Evolutionary conservation across 108 stramenopile species (phyloP), one percentile per base, ranked within the genome.

Genomic region (Heterococcus sp.): DNA sequence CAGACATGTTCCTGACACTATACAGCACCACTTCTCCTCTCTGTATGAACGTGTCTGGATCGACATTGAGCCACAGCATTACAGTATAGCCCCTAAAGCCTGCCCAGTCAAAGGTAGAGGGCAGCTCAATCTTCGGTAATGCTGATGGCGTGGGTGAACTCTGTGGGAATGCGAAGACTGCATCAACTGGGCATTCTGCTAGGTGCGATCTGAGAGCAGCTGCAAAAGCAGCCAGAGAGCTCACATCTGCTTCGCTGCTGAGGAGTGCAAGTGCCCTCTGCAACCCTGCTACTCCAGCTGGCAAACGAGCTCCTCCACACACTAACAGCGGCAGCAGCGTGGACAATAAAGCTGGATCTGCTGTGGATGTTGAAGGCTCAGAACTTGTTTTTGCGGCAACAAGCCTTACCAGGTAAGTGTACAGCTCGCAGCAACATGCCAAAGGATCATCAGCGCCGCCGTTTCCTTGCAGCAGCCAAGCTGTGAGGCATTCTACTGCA

Each of bases 11-110:
- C 3, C 77, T 69, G 46, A 78, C 70, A 38, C 77, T 34, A 70
- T 71, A 78, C n/a, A 78, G 40, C 38, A 66, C 46, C 1, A 37
- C 68, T 29, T 66, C 14, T 32, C 67, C 77, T 32, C 29, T 34
- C 63, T 33, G 4, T 46, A 30, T 58, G 21, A 58, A 58, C 14
- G 14, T 58, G 14, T 58, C 46, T 28, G 77, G 77, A 70, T 67
- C 77, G 37, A 71, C 46, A 37, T 70, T 69, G 35, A 78, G 29
- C 77, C 77, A 78, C 77, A 78, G 70, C 38, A 69, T 67, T 2
- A 58, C 27, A 36, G 77, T 78, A 64, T 78, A 78, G 37, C 66
- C 66, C 32, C 77, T 58, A 21, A 78, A 78, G 29, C 70, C 34
- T 26, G 69, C 65, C 77, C 77, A 78, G 77, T 46, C 66, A 32